Evolutionary conservation across 2,329 filamentous ascomycete genomes (phyloP), one percentile per base, ranked within the genome.

Genomic region (Immersiporthe knoxdaviesiana): DNA sequence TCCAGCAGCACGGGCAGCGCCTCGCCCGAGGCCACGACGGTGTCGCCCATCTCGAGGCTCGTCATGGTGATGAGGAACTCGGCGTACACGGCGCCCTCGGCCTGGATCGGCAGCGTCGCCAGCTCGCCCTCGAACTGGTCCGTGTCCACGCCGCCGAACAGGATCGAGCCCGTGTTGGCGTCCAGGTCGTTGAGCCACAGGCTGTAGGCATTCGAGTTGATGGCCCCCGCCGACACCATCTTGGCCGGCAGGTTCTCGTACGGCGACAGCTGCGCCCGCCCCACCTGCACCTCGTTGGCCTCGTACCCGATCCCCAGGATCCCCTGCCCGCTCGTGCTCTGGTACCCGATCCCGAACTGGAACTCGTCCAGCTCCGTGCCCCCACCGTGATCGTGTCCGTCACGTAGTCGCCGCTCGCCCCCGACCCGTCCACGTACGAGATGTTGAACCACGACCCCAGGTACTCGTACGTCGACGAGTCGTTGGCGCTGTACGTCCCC

Each of bases 241-340:
- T 87, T 87, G 56, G 86, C 84, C 1, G 91, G 91, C 8, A 94
- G 81, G 77, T 94, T 94, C 58, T 87, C 79, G 78, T 94, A 94
- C 0, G 86, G 68, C 4, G 79, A 69, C 68, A 82, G 78, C 7
- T 84, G 82, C 11, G 83, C 85, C 72, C 87, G 83, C 65, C 85
- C 84, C 60, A 92, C 88, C 74, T 91, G 88, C 16, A 91, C 92
- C 80, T 97, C 94, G 77, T 97, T 96, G 72, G 84, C 78, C 0
- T 85, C 77, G 77, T 97, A 97, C 8, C 94, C 94, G 71, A 98
- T 91, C 24, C 94, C 94, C 27, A 97, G 79, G 56, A 98, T 93
- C 52, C 92, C 92, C 78, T 97, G 87, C 66, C 79, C 71, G 8
- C 87, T 86, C 11, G 82, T 81, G 77, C 85, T 88, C 10, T 76